phyloP scores from a whole-genome alignment of 2,329 filamentous ascomycete species.

The Phoma sp. region DNA sequence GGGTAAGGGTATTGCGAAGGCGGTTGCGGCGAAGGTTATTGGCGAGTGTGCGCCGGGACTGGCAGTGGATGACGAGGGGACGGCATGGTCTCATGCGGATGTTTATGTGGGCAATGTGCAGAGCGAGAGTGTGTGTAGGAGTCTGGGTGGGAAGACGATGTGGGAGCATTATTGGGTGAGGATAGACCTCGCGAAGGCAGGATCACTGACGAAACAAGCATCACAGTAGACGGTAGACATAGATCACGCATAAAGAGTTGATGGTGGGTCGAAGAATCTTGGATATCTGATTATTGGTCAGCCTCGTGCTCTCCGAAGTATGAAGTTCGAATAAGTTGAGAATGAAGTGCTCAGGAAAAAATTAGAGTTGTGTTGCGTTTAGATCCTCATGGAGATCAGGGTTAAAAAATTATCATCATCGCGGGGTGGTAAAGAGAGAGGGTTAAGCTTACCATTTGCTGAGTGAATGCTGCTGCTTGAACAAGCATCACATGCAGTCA shows the following conservation, averaged over 20 bases:
- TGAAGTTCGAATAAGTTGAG: constrained; percentile 1
- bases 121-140: constrained; percentile 69
- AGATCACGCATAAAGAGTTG: not conserved
- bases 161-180: constrained; percentile 68
- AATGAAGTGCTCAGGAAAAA: constrained; percentile 66
- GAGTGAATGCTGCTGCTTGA: constrained; percentile 17
- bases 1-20: constrained; percentile 69
- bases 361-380: constrained; percentile 72
- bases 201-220: constrained; percentile 19
- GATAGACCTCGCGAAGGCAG: constrained; percentile 49
- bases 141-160: constrained; percentile 63
- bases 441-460: constrained; percentile 45
- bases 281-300: constrained; percentile 33
- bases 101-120: constrained; percentile 67
- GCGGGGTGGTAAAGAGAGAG: constrained; percentile 30
- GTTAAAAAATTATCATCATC: constrained; percentile 74
- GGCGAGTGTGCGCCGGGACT: constrained; percentile 49
- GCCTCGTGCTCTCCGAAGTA: constrained; percentile 15
- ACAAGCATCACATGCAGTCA: constrained; percentile 36
- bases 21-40: constrained; percentile 66
- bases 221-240: constrained; percentile 4
- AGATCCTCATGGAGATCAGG: constrained; percentile 64
- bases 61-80: constrained; percentile 47
- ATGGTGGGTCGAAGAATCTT: not conserved
- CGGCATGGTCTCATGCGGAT: constrained; percentile 68